These are phyloP conservation scores for Phytophthora nicotianae DNA, from an alignment of 352 stramenopile species.

Conservation along the genomic window DNA sequence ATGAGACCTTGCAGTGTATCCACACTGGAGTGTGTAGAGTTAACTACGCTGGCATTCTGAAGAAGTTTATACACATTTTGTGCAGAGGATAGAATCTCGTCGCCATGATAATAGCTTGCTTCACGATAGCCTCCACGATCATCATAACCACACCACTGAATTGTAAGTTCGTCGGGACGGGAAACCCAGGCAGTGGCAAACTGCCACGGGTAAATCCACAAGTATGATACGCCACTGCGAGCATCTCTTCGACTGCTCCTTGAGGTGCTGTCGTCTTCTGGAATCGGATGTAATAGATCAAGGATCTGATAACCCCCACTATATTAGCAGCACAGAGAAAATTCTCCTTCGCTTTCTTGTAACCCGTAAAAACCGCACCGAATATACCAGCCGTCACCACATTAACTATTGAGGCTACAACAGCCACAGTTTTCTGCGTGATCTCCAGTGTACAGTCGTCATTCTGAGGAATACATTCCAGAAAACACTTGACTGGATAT, in stretches of 20 bases:
- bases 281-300: conserved; percentile 40
- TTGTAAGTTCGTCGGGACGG: conserved; percentile 19
- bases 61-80: conserved; percentile 29
- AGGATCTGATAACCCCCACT: conserved; percentile 7
- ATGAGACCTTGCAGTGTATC: conserved; percentile 32
- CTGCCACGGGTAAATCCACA: conserved; percentile 50
- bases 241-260: conserved; percentile 18
- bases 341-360: conserved; percentile 14
- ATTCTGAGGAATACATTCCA: conserved; percentile 70
- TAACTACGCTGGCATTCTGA: conserved; percentile 12
- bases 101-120: conserved; percentile 26
- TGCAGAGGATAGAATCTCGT: conserved; percentile 25
- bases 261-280: conserved; percentile 21
- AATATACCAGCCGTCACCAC: conserved; percentile 39
- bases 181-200: conserved; percentile 53
- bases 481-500: conserved; percentile 59
- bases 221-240: conserved; percentile 29
- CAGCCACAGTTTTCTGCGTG: conserved; percentile 31
- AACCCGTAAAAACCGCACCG: conserved; percentile 13
- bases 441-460: conserved; percentile 50
- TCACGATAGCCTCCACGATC: conserved; percentile 29
- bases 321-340: conserved; percentile 29
- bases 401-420: conserved; percentile 39
- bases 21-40: conserved; percentile 12
- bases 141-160: conserved; percentile 14